Evolutionary conservation across 352 stramenopile genomes (phyloP).

Genomic region (Pythium myriotylum): DNA sequence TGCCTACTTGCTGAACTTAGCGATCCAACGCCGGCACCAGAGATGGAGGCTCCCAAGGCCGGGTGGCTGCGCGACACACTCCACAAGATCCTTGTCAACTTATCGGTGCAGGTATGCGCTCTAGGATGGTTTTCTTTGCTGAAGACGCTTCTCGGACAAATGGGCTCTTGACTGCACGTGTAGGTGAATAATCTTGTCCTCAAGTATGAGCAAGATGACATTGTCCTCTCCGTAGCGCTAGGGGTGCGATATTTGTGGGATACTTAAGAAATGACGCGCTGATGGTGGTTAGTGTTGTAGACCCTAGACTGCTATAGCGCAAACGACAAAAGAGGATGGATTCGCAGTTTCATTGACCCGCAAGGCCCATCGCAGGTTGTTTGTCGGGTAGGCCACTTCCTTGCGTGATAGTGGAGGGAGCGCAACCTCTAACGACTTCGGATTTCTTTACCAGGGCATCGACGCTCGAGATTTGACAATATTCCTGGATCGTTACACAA

Average conservation of each 20-base stretch:
- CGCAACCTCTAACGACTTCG: background rate
- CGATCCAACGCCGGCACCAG: conserved; percentile 12
- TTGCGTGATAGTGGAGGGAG: background rate
- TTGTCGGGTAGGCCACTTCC: conserved; percentile 19
- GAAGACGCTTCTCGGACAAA: too few relatives aligned
- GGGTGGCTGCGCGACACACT: conserved; percentile 81
- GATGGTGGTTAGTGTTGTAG: conserved; percentile 28
- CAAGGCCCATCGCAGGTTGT: conserved; percentile 40
- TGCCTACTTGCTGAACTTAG: background rate
- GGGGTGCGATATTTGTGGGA: conserved; percentile 43
- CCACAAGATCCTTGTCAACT: conserved; percentile 81
- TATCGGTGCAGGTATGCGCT: conserved; percentile 73
- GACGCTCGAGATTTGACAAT: conserved; percentile 82
- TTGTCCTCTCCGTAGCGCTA: conserved; percentile 83
- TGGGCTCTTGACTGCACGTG: too few relatives aligned
- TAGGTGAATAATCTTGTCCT: conserved; percentile 88
- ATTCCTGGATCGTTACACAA: conserved; percentile 84
- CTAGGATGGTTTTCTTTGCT: too few relatives aligned
- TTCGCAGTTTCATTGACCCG: conserved; percentile 67
- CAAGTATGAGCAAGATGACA: conserved; percentile 88
- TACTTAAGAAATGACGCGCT: background rate
- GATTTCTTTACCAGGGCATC: conserved; percentile 34
- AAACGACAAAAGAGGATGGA: conserved; percentile 58
- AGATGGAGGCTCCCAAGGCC: conserved; percentile 81
- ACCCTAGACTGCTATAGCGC: conserved; percentile 79